Evolutionary conservation across 441 rosid genomes (phyloP), one percentile per base, ranked within the genome.

Genomic region (Gossypium trilobum): DNA sequence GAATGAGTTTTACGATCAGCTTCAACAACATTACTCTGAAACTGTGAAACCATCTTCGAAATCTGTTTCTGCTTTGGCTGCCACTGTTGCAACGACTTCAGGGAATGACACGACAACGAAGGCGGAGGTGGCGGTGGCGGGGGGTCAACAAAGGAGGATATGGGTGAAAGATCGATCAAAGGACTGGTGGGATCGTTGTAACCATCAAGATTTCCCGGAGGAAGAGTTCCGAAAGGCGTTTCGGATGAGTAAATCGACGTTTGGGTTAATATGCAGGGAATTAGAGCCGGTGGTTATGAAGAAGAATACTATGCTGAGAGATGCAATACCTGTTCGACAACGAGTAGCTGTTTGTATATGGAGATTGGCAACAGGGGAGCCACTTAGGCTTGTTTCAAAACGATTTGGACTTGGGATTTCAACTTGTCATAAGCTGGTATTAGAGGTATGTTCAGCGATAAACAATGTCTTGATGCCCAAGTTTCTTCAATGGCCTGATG

Each of bases 121-220:
- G n/a, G 46, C 77, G 0, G 81, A 73, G n/a, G 17, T n/a, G 17
- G 1, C 13, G 13, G 9, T 19, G 13, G 46, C 83, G 14, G 46
- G 81, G 33, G 74, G 80, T 51, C 89, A 77, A 17, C 81, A 73
- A 7, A 83, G 97, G 80, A 84, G 97, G 74, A 54, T 93, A 52
- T 93, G 98, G 98, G 98, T 90, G 60, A 92, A 92, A 52, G 95
- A 90, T 56, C 78, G 97, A 67, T 87, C 95, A 0, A 89, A 88
- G 48, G 96, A 86, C 29, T 92, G 97, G 97, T 92, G 97, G 96
- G 95, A 89, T 6, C 56, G 84, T 52, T 86, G 89, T 1, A 87
- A 74, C 78, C 83, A 75, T 22, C 89, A 85, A 2, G 91, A 86
- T 27, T 92, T 82, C 8, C 90, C 96, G 0, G 95, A 87, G 20